Evolutionary conservation across 1,284 basidiomycete genomes (phyloP).

Genomic region (Microstroma glucosiphilum): DNA sequence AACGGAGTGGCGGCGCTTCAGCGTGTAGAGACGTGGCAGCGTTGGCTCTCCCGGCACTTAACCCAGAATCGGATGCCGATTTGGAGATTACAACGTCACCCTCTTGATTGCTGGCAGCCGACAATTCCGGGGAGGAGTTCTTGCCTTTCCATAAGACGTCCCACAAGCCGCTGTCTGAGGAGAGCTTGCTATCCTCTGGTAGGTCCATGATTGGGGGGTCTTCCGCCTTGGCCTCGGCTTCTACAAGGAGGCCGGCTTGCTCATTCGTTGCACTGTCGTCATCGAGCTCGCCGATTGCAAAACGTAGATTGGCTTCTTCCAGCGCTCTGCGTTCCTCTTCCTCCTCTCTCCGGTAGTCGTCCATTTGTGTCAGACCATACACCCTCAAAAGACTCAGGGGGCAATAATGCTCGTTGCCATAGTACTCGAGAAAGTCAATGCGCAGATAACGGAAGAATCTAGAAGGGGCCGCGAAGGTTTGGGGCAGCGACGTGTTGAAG

Average conservation of each 20-base stretch:
- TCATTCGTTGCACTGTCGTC: conserved; percentile 9
- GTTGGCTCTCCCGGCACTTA: too few species aligned
- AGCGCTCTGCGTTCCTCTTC: conserved; percentile 45
- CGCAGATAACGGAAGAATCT: conserved; percentile 68
- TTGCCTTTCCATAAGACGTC: neutral
- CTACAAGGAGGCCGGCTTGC: neutral
- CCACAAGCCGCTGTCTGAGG: neutral
- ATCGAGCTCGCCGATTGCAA: neutral
- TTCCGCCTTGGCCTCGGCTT: conserved; percentile 13
- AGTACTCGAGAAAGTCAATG: conserved; percentile 88
- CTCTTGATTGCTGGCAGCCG: neutral
- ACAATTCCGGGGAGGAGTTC: neutral
- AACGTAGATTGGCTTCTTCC: conserved; percentile 5
- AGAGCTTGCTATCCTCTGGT: neutral
- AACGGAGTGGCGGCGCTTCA: too few species aligned
- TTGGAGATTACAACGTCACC: too few species aligned
- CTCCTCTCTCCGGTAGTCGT: conserved; percentile 81
- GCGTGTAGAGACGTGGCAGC: too few species aligned
- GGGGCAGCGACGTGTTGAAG: conserved; percentile 13
- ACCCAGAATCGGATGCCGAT: too few species aligned
- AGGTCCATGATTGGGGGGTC: neutral
- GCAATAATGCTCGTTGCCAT: conserved; percentile 92
- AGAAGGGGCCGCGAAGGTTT: neutral
- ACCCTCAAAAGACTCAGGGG: conserved; percentile 87
- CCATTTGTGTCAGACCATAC: conserved; percentile 92